Evolutionary conservation across 169 alveolate species (phyloP).

Genomic region (Cryptosporidium ubiquitum): DNA sequence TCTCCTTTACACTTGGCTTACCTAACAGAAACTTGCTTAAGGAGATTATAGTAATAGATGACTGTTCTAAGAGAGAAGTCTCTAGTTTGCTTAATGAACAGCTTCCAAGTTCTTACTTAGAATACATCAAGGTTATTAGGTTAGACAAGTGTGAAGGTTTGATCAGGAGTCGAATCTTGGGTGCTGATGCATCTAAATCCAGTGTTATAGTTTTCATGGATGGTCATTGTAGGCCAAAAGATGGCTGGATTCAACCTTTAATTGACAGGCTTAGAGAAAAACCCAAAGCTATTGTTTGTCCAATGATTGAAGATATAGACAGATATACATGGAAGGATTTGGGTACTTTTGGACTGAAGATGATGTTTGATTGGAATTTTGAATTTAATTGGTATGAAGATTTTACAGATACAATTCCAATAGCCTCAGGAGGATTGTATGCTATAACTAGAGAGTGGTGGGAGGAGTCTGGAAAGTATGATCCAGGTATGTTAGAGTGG

Average conservation of each 20-base stretch:
- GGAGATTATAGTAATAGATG: conserved; percentile 81
- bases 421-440: conserved; percentile 76
- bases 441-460: conserved; percentile 80
- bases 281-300: conserved; percentile 76
- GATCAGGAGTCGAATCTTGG: conserved; percentile 77
- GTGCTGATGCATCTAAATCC: conserved; percentile 74
- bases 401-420: conserved; percentile 67
- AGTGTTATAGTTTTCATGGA: conserved; percentile 78
- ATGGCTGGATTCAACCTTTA: conserved; percentile 75
- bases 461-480: conserved; percentile 79
- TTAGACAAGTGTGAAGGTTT: conserved; percentile 78
- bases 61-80: conserved; percentile 77
- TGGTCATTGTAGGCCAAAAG: conserved; percentile 80
- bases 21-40: conserved; percentile 64
- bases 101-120: background rate
- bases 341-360: conserved; percentile 66
- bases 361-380: conserved; percentile 80
- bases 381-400: conserved; percentile 81
- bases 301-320: conserved; percentile 80
- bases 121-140: conserved; percentile 71
- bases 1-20: conserved; percentile 70
- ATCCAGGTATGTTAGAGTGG: conserved; percentile 78
- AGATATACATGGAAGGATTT: conserved; percentile 79
- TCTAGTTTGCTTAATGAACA: conserved; percentile 36
- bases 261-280: conserved; percentile 19